These are phyloP conservation scores for Lachnellula arida DNA, from an alignment of 2,329 filamentous ascomycete genomes.

Conservation along the genomic window DNA sequence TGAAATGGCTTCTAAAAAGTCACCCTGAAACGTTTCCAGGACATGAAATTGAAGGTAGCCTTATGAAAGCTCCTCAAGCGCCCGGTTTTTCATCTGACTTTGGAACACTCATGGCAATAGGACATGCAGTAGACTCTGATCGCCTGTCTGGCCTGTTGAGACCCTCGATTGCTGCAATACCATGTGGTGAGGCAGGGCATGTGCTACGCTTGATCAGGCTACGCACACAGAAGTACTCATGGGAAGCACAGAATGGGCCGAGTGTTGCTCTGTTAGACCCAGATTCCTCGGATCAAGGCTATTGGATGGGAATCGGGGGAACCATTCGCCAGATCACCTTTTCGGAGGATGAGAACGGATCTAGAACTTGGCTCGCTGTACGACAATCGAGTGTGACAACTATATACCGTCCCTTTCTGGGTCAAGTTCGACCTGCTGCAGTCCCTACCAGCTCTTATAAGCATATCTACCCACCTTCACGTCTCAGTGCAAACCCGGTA, in stretches of 20 bases:
- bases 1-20: slow-evolving; percentile 22
- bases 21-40: slow-evolving; percentile 25
- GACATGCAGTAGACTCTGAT: slow-evolving; percentile 17
- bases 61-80: slow-evolving; percentile 1
- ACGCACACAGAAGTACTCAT: slow-evolving; percentile 22
- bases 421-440: slow-evolving; percentile 7
- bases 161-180: slow-evolving; percentile 23
- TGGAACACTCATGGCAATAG: slow-evolving; percentile 23
- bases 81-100: slow-evolving; percentile 4
- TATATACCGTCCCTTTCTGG: slow-evolving; percentile 37
- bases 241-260: slow-evolving; percentile 22
- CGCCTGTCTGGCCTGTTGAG: slow-evolving; percentile 15
- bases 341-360: slow-evolving; percentile 34
- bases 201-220: slow-evolving; percentile 28
- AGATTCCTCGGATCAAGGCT: slow-evolving; percentile 21
- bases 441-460: slow-evolving; percentile 3
- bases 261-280: slow-evolving; percentile 20
- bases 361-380: slow-evolving; percentile 41
- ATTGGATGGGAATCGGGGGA: slow-evolving; percentile 33
- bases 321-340: slow-evolving; percentile 46
- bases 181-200: slow-evolving; percentile 29
- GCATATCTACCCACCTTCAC: slow-evolving; percentile 37
- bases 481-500: slow-evolving; percentile 52
- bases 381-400: slow-evolving; percentile 38
- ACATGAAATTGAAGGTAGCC: slow-evolving; percentile 9